Evolutionary conservation across 768 basidiomycete species (phyloP).

Genomic region (Phaeotremella skinneri): DNA sequence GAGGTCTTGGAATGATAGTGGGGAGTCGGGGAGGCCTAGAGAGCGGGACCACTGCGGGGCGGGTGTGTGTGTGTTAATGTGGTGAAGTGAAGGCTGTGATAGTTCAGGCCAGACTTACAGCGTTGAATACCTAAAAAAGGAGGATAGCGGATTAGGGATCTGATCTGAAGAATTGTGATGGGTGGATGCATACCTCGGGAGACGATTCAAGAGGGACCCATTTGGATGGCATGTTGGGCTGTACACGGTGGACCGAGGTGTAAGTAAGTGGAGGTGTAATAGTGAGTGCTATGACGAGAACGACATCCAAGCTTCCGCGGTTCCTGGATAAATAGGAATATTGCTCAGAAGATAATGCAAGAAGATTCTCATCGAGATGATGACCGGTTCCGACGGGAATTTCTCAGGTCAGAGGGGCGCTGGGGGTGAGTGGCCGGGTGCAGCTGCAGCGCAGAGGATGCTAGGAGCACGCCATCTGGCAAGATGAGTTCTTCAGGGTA

Average conservation of each 20-base stretch:
- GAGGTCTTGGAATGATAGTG: constrained; percentile 49
- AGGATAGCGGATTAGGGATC: neutral
- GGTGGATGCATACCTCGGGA: constrained; percentile 38
- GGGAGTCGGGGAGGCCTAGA: constrained; percentile 40
- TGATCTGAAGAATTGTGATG: neutral
- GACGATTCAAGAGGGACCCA: constrained; percentile 50
- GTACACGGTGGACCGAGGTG: neutral
- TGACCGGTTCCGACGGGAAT: too few relatives aligned
- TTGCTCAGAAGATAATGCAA: too few relatives aligned
- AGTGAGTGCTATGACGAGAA: too few relatives aligned
- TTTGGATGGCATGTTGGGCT: constrained; percentile 41
- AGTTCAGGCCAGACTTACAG: constrained; percentile 18
- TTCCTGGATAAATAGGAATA: too few relatives aligned
- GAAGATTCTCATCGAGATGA: too few relatives aligned
- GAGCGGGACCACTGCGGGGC: constrained; percentile 40
- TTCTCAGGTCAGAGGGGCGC: too few relatives aligned
- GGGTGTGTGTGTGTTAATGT: neutral
- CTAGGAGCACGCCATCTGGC: too few relatives aligned
- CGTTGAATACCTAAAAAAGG: constrained; percentile 43
- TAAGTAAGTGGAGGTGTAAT: neutral
- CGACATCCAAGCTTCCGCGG: too few relatives aligned
- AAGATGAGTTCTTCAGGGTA: too few relatives aligned
- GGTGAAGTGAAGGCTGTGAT: neutral
- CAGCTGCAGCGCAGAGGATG: too few relatives aligned
- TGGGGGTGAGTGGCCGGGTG: too few relatives aligned